Conservation (phyloP, 805 yeast genomes). For the Wickerhamiella brachini region DNA sequence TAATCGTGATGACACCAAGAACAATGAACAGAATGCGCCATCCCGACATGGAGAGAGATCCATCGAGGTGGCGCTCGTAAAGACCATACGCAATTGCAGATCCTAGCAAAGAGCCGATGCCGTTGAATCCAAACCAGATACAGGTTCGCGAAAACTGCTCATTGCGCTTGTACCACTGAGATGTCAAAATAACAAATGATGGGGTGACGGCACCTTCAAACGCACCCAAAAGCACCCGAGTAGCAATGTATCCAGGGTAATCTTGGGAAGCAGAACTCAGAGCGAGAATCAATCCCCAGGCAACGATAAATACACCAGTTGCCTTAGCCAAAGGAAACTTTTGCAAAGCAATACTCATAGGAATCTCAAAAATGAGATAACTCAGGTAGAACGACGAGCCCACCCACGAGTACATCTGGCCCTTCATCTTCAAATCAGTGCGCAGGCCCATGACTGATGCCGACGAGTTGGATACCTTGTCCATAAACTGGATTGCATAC, state of each 20-base stretch:
- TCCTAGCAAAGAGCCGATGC: constrained; percentile 34
- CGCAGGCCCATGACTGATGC: constrained; percentile 41
- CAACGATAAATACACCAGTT: constrained; percentile 28
- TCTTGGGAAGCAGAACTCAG: constrained; percentile 32
- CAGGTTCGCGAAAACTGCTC: constrained; percentile 34
- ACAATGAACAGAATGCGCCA: constrained; percentile 48
- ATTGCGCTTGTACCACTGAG: constrained; percentile 40
- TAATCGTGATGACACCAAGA: constrained; percentile 40
- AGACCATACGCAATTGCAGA: constrained; percentile 38
- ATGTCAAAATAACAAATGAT: constrained; percentile 39
- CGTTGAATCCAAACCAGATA: constrained; percentile 32
- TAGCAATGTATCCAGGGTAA: constrained; percentile 33
- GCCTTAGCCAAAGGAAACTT: constrained; percentile 43
- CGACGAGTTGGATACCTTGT: constrained; percentile 38
- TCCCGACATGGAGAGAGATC: constrained; percentile 16
- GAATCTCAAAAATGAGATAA: constrained; percentile 43
- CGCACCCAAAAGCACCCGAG: constrained; percentile 36
- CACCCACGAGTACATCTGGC: constrained; percentile 32
- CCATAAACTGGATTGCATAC: constrained; percentile 45
- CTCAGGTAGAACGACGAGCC: constrained; percentile 55
- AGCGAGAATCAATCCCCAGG: constrained; percentile 36
- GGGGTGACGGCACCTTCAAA: constrained; percentile 44
- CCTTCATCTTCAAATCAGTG: constrained; percentile 33
- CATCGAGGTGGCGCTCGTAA: constrained; percentile 8
- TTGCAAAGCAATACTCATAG: constrained; percentile 36